Evolutionary conservation across 1,284 basidiomycete genomes (phyloP).

Genomic region (Melampsora americana): DNA sequence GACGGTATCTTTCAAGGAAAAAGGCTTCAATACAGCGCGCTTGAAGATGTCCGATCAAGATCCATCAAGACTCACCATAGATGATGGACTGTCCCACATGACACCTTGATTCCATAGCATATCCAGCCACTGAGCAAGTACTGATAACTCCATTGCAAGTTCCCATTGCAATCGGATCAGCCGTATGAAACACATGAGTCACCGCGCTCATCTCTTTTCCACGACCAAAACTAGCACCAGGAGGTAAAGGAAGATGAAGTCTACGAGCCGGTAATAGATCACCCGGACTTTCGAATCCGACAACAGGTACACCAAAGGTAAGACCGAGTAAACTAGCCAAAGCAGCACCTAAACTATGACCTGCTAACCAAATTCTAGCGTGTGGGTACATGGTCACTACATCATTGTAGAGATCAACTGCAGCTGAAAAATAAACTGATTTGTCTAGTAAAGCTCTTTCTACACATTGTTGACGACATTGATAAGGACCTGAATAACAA

Average conservation of each 20-base stretch:
- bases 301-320: conserved; percentile 86
- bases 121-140: conserved; percentile 67
- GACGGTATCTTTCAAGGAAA: conserved; percentile 24
- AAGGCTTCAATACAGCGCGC: not conserved
- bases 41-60: not conserved
- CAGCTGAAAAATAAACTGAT: conserved; percentile 79
- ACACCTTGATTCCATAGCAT: conserved; percentile 60
- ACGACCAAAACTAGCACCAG: conserved; percentile 49
- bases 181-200: conserved; percentile 74
- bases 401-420: conserved; percentile 80
- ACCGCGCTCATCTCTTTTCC: conserved; percentile 51
- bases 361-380: conserved; percentile 86
- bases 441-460: conserved; percentile 75
- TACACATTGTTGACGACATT: conserved; percentile 78
- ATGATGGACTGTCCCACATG: conserved; percentile 33
- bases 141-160: conserved; percentile 68
- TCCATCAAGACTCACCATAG: conserved; percentile 24
- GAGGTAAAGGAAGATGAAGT: conserved; percentile 75
- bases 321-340: conserved; percentile 79
- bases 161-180: conserved; percentile 74
- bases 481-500: conserved; percentile 69
- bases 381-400: conserved; percentile 88
- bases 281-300: conserved; percentile 87
- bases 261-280: conserved; percentile 79
- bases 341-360: conserved; percentile 85